Evolutionary conservation across 352 stramenopile genomes (phyloP), one percentile per base, ranked within the genome.

Genomic region (Pythium vanterpoolii): DNA sequence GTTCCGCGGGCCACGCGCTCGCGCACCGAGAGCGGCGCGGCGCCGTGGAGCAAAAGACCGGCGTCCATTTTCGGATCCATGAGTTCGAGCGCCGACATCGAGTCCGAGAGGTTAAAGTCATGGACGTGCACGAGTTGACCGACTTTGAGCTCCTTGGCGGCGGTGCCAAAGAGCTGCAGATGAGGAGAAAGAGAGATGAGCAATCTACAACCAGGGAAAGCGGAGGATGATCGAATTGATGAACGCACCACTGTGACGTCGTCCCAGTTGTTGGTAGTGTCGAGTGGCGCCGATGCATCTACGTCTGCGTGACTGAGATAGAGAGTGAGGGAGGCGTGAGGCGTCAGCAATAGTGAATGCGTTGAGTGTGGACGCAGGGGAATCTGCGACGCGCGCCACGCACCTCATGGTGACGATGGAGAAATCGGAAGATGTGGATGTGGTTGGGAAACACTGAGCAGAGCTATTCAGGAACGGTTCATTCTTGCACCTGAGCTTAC

Each of bases 31-130:
- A 76, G 75, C 19, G 76, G 76, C n/a, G 75, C 73, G 3, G 61
- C 58, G 38, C 74, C 80, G 62, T 87, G 79, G 14, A 81, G 68
- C n/a, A 88, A 66, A 64, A 93, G 86, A 28, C 93, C 96, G 36
- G 84, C 93, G 75, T 98, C 94, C 93, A 98, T 98, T 61, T 96
- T 97, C 7, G 76, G 74, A 64, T 98, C 91, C 79, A 97, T 96
- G 3, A 98, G 70, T 76, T 98, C 93, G 18, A 97, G 71, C 47
- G 94, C 94, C 30, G 90, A 93, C 91, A 98, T 98, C 56, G 90
- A 96, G 59, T 98, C 90, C 63, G 95, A 95, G 54, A 98, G 77
- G 54, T 86, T 95, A 52, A 98, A 97, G 54, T 84, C 66, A 7
- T 83, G 62, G 40, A 87, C 73, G 43, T 95, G 85, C 30, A 93